phyloP scores from a whole-genome alignment of 225 moss, liverwort and hornwort species.

The Straminergon stramineum region DNA sequence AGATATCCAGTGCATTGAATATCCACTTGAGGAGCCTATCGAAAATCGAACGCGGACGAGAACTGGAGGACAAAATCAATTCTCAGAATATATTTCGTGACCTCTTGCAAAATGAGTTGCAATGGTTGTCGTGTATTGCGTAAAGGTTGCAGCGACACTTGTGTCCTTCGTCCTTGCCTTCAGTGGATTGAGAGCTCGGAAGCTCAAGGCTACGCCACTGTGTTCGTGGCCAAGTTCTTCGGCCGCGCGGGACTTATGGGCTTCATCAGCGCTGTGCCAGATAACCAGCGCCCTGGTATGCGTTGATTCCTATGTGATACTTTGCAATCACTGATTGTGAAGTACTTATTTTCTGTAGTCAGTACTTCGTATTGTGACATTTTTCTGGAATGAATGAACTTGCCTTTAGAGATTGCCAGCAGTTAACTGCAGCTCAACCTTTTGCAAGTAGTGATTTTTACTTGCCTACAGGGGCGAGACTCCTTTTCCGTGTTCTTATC shows the following conservation, averaged over 20 bases:
- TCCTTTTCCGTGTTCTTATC: not conserved
- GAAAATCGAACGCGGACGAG: not conserved
- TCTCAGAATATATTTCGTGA: not conserved
- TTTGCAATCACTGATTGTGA: not conserved
- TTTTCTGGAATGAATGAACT: not conserved
- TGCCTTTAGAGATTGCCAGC: not conserved
- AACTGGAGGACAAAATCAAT: not conserved
- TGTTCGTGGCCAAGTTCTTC: constrained; percentile 75
- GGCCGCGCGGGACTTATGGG: constrained; percentile 71
- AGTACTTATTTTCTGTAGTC: not conserved
- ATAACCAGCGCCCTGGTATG: constrained; percentile 53
- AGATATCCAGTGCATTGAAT: not conserved
- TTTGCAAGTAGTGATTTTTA: not conserved
- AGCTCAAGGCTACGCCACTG: constrained; percentile 68
- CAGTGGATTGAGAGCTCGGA: constrained; percentile 65
- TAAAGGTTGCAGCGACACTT: constrained; percentile 66
- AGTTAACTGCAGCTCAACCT: not conserved
- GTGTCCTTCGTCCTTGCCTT: constrained; percentile 58
- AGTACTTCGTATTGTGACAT: not conserved
- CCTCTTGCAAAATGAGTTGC: constrained; percentile 53
- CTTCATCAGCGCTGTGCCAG: constrained; percentile 46
- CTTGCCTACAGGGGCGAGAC: not conserved
- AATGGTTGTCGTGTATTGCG: constrained; percentile 74
- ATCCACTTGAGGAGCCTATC: not conserved
- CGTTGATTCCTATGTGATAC: not conserved